These are phyloP conservation scores for Aureobasidium sp. DNA, from an alignment of 2,329 filamentous ascomycete species.

Conservation along the genomic window DNA sequence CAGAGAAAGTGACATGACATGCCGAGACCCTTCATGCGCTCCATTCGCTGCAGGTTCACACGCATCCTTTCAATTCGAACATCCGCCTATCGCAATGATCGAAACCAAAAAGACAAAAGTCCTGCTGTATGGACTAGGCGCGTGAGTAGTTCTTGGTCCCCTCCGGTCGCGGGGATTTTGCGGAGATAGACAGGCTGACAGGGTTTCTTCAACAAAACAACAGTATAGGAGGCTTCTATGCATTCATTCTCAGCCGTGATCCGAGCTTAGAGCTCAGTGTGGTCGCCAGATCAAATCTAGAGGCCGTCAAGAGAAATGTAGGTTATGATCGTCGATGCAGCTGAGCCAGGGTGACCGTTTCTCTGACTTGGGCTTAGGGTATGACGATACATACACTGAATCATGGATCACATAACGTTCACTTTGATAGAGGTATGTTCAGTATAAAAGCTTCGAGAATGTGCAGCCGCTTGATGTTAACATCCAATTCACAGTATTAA, in stretches of 20 bases:
- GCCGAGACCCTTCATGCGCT: neutral
- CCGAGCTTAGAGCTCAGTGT: conserved; percentile 36
- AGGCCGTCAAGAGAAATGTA: conserved; percentile 34
- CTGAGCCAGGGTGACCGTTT: neutral
- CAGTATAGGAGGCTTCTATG: conserved; percentile 53
- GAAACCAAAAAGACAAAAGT: conserved; percentile 27
- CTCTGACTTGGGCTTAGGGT: conserved; percentile 26
- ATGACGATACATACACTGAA: conserved; percentile 35
- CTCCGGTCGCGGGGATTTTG: neutral
- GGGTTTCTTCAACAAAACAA: neutral
- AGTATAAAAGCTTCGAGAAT: neutral
- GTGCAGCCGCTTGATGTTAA: neutral
- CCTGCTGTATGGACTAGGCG: conserved; percentile 48
- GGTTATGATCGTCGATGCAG: neutral
- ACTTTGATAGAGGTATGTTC: conserved; percentile 2
- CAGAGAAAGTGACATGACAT: neutral
- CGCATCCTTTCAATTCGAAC: neutral
- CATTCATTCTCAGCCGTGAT: conserved; percentile 44
- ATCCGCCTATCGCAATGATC: neutral
- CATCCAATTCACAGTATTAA: conserved; percentile 28
- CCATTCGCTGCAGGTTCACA: neutral
- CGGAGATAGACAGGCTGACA: neutral
- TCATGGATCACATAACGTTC: conserved; percentile 32
- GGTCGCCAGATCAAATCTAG: conserved; percentile 40
- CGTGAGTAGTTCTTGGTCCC: conserved; percentile 34